phyloP scores from a whole-genome alignment of 495 filamentous ascomycete genomes.

The Daldinia grandis region DNA sequence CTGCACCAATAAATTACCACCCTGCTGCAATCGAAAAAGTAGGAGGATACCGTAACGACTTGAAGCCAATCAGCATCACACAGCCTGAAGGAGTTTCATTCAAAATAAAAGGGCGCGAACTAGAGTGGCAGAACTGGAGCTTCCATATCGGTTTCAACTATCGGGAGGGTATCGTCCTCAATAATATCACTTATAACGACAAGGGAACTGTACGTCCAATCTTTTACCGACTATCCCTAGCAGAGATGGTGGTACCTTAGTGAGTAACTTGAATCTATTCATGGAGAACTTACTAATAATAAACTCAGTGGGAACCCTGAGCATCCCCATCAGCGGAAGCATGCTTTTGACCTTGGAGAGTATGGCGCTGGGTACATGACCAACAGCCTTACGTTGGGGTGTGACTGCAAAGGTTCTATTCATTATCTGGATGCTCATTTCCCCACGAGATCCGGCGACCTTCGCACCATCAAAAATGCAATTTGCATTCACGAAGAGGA shows the following conservation, averaged over 20 bases:
- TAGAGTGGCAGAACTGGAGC: constrained; percentile 96
- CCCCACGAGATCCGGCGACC: constrained; percentile 79
- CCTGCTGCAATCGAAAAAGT: constrained; percentile 74
- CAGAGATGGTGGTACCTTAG: constrained; percentile 97
- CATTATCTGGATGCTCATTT: constrained; percentile 88
- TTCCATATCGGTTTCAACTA: constrained; percentile 97
- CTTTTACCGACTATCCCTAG: constrained; percentile 91
- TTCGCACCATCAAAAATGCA: constrained; percentile 88
- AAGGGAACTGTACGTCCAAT: constrained; percentile 80
- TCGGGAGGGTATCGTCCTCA: constrained; percentile 90
- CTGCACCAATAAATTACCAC: constrained; percentile 81
- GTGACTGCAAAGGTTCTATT: constrained; percentile 95
- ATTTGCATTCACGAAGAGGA: constrained; percentile 99
- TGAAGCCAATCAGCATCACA: constrained; percentile 95
- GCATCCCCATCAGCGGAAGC: constrained; percentile 90
- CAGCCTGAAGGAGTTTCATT: constrained; percentile 96
- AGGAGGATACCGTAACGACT: constrained; percentile 78
- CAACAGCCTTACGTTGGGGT: constrained; percentile 86
- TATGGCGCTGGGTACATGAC: constrained; percentile 97
- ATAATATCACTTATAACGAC: constrained; percentile 91
- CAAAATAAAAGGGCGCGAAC: constrained; percentile 75
- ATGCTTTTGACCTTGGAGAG: constrained; percentile 93
- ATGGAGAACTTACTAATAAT: background rate
- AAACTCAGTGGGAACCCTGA: constrained; percentile 77
- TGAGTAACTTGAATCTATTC: constrained; percentile 30